Conservation (phyloP, 2,329 filamentous ascomycete species). For the Annulohypoxylon truncatum region DNA sequence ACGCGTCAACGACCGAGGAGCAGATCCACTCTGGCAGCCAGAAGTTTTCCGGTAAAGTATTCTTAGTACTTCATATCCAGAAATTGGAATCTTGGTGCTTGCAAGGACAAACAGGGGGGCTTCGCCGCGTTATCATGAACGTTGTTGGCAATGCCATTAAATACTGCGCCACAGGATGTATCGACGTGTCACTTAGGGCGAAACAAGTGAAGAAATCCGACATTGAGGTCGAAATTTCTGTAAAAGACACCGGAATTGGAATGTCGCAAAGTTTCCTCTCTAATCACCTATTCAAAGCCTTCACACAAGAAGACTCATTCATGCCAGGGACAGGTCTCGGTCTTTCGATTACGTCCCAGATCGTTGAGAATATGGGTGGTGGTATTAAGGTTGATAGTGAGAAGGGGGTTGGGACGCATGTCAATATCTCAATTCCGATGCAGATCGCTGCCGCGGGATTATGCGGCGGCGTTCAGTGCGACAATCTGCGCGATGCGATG, state of each 20-base stretch:
- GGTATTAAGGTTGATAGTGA: constrained; percentile 65
- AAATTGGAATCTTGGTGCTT: constrained; percentile 33
- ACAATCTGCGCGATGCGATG: constrained; percentile 48
- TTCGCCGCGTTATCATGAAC: constrained; percentile 70
- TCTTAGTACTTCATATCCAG: constrained; percentile 36
- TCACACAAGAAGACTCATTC: constrained; percentile 69
- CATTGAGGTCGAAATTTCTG: constrained; percentile 53
- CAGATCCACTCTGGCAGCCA: constrained; percentile 37
- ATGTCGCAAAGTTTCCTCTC: constrained; percentile 69
- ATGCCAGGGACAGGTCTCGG: constrained; percentile 69
- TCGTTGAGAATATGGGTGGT: constrained; percentile 67
- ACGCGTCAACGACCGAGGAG: constrained; percentile 30
- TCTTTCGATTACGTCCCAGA: constrained; percentile 67
- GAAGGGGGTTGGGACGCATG: constrained; percentile 64
- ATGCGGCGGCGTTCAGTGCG: constrained; percentile 1
- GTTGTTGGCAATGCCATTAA: constrained; percentile 72
- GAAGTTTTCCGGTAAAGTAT: constrained; percentile 40
- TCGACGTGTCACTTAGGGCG: constrained; percentile 55
- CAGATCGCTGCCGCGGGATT: constrained; percentile 13
- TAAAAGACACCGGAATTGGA: constrained; percentile 71
- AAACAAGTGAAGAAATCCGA: constrained; percentile 41
- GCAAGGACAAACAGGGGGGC: constrained; percentile 42
- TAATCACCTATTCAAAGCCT: constrained; percentile 68
- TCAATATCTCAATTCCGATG: constrained; percentile 59
- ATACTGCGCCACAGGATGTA: constrained; percentile 65